Evolutionary conservation across 768 basidiomycete species (phyloP).

Genomic region (Cubamyces sp.): DNA sequence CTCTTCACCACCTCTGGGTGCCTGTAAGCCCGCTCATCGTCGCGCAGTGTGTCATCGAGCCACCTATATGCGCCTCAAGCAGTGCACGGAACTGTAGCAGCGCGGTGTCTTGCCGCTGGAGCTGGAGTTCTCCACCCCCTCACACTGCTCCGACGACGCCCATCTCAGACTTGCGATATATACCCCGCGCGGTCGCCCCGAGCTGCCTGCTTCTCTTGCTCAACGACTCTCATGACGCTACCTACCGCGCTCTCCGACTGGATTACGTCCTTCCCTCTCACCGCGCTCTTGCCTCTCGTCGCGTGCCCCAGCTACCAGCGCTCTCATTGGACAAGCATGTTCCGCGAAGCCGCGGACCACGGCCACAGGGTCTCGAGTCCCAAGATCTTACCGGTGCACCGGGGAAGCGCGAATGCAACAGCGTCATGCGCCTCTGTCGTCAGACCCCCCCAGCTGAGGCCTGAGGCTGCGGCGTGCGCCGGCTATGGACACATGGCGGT

Average conservation of each 20-base stretch:
- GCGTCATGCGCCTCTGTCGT: constrained; percentile 20
- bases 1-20: not conserved
- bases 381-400: not conserved
- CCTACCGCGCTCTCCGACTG: not conserved
- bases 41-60: not conserved
- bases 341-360: constrained; percentile 3
- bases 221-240: not conserved
- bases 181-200: too few species aligned
- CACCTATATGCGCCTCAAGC: too few species aligned
- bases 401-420: not conserved
- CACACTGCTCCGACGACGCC: not conserved
- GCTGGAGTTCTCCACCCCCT: not conserved
- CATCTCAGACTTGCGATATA: too few species aligned
- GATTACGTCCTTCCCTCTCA: not conserved
- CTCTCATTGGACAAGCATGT: constrained; percentile 5
- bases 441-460: not conserved
- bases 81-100: too few species aligned
- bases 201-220: not conserved
- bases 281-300: not conserved
- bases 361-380: too few species aligned
- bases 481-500: not conserved
- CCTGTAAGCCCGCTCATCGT: not conserved
- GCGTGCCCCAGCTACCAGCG: not conserved
- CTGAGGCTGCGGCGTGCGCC: not conserved
- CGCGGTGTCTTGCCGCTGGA: not conserved